Evolutionary conservation across 768 basidiomycete species (phyloP).

Genomic region (Tremella fuciformis): DNA sequence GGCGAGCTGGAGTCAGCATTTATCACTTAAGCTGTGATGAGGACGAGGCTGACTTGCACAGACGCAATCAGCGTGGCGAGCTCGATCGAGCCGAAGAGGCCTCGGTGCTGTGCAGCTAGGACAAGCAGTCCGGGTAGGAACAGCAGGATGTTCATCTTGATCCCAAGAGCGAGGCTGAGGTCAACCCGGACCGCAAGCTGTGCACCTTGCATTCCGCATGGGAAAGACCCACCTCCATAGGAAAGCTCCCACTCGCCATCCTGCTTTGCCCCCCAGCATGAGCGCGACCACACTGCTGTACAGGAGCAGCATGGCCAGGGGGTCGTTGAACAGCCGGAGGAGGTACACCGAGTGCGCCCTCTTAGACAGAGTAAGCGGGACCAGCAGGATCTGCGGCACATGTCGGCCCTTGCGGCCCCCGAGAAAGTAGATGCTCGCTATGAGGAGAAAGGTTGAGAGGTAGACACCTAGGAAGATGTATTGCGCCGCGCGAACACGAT

Average conservation of each 20-base stretch:
- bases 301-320: slow-evolving; percentile 61
- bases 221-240: slow-evolving; percentile 68
- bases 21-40: neutral
- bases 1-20: slow-evolving; percentile 55
- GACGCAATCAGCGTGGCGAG: slow-evolving; percentile 29
- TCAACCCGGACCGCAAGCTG: neutral
- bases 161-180: slow-evolving; percentile 70
- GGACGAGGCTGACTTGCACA: slow-evolving; percentile 35
- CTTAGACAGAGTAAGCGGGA: slow-evolving; percentile 78
- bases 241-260: slow-evolving; percentile 48
- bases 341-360: slow-evolving; percentile 90
- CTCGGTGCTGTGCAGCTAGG: slow-evolving; percentile 65
- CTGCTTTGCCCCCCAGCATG: slow-evolving; percentile 61
- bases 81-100: slow-evolving; percentile 33
- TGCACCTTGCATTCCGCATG: neutral
- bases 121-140: slow-evolving; percentile 86
- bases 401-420: slow-evolving; percentile 53
- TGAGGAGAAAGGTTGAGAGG: slow-evolving; percentile 62
- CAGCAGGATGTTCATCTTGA: slow-evolving; percentile 91
- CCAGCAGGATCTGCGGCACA: slow-evolving; percentile 54
- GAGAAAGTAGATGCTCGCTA: slow-evolving; percentile 64
- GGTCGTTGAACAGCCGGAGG: slow-evolving; percentile 91
- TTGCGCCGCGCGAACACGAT: slow-evolving; percentile 62
- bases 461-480: slow-evolving; percentile 76
- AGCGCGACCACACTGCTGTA: slow-evolving; percentile 65